Conservation (phyloP, 2,329 filamentous ascomycete species). For the Pseudogymnoascus sp. region DNA sequence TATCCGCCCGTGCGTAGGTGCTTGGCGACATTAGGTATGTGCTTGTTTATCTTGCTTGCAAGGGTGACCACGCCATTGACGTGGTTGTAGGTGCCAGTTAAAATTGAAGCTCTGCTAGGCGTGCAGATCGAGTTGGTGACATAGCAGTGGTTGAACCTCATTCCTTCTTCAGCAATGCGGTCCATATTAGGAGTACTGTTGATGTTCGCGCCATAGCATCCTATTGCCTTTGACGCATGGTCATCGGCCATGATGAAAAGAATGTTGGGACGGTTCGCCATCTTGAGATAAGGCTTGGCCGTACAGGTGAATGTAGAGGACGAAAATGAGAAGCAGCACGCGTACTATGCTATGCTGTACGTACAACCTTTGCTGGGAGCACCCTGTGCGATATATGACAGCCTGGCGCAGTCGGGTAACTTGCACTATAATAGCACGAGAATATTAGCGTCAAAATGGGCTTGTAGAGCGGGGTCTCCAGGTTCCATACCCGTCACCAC, state of each 20-base stretch:
- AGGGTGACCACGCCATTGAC: slow-evolving; percentile 44
- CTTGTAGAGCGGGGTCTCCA: background rate
- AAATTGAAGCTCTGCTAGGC: slow-evolving; percentile 40
- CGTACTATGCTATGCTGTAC: background rate
- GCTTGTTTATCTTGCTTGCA: slow-evolving; percentile 40
- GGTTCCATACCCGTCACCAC: background rate
- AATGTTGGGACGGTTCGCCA: slow-evolving; percentile 29
- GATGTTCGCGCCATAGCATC: slow-evolving; percentile 41
- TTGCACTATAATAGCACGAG: background rate
- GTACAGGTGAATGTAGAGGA: background rate
- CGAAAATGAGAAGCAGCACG: background rate
- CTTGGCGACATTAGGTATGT: slow-evolving; percentile 43
- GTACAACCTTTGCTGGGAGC: background rate
- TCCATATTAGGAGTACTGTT: slow-evolving; percentile 44
- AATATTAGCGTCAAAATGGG: background rate
- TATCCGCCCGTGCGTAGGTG: slow-evolving; percentile 38
- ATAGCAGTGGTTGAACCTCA: slow-evolving; percentile 45
- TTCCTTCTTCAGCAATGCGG: slow-evolving; percentile 39
- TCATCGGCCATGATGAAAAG: slow-evolving; percentile 48
- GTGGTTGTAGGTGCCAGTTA: slow-evolving; percentile 43
- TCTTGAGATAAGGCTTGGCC: background rate
- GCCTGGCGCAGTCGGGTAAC: background rate
- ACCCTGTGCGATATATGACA: slow-evolving; percentile 3
- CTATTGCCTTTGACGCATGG: slow-evolving; percentile 42
- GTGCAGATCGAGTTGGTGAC: slow-evolving; percentile 47